Evolutionary conservation across 1,284 basidiomycete genomes (phyloP).

Genomic region (Stygiomarasmius scandens): DNA sequence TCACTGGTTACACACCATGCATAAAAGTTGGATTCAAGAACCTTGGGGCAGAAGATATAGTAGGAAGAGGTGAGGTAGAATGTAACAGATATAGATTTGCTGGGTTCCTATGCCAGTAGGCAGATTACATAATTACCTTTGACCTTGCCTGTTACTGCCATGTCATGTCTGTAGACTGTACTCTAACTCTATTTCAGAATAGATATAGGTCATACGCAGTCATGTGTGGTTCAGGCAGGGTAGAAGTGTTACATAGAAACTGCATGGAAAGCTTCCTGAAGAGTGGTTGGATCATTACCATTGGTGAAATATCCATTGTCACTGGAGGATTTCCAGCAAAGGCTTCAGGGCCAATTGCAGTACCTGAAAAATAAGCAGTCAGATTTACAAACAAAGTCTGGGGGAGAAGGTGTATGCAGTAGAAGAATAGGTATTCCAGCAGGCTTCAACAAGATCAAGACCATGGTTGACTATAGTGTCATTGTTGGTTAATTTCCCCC

Average conservation of each 20-base stretch:
- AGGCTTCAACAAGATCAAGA: conserved; percentile 63
- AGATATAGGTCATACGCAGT: no score
- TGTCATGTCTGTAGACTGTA: no score
- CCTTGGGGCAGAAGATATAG: conserved; percentile 51
- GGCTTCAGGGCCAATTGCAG: conserved; percentile 71
- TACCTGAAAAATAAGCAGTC: conserved; percentile 38
- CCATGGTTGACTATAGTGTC: conserved; percentile 65
- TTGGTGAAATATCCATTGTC: conserved; percentile 56
- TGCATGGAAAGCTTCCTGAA: conserved; percentile 41
- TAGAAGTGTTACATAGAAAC: no score
- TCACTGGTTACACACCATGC: conserved; percentile 56
- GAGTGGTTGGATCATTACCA: conserved; percentile 26
- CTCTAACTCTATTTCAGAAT: no score
- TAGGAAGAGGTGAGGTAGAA: conserved; percentile 44
- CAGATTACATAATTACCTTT: no score
- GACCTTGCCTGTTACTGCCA: no score
- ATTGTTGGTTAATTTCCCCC: conserved; percentile 67
- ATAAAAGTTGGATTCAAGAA: conserved; percentile 62
- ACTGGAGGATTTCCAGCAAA: conserved; percentile 60
- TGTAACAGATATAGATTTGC: no score
- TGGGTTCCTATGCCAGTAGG: no score
- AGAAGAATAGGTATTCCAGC: conserved; percentile 76
- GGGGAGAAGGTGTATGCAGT: conserved; percentile 50
- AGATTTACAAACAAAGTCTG: no score
- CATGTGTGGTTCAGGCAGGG: no score